Conservation (phyloP, 2,329 filamentous ascomycete species). For the Aureobasidium uvarum region DNA sequence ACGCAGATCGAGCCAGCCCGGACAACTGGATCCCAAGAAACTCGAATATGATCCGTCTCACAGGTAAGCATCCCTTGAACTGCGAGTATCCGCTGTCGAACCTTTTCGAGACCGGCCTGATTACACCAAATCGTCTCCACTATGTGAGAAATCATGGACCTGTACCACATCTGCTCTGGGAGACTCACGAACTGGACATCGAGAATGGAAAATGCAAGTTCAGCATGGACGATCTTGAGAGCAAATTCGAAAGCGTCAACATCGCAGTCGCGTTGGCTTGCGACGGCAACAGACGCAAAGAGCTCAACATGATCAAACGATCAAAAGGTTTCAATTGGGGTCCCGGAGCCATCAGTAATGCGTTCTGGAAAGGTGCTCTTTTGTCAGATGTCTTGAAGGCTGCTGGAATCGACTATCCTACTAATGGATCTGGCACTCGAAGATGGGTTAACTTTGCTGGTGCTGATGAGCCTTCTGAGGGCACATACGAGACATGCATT, state of each 20-base stretch:
- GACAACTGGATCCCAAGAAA: slow-evolving; percentile 56
- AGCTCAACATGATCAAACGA: slow-evolving; percentile 52
- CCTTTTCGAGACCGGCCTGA: slow-evolving; percentile 50
- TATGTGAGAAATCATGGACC: slow-evolving; percentile 57
- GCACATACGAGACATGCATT: slow-evolving; percentile 51
- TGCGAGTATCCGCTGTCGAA: slow-evolving; percentile 47
- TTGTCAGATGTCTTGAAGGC: slow-evolving; percentile 48
- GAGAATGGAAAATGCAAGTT: slow-evolving; percentile 41
- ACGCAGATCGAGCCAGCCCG: slow-evolving; percentile 52
- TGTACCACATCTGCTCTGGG: slow-evolving; percentile 46
- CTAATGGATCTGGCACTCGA: slow-evolving; percentile 31
- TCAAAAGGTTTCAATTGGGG: slow-evolving; percentile 53
- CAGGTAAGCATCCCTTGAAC: slow-evolving; percentile 56
- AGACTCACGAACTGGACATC: slow-evolving; percentile 51
- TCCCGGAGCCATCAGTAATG: slow-evolving; percentile 48
- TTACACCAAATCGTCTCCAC: slow-evolving; percentile 53
- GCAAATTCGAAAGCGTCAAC: slow-evolving; percentile 48
- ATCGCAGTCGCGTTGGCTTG: slow-evolving; percentile 52
- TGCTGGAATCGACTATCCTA: slow-evolving; percentile 40
- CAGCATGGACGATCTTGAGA: slow-evolving; percentile 47
- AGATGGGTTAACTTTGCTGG: slow-evolving; percentile 54
- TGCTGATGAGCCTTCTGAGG: slow-evolving; percentile 49
- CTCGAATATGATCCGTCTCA: slow-evolving; percentile 50
- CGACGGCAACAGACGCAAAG: slow-evolving; percentile 53
- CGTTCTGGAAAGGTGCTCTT: slow-evolving; percentile 52